Evolutionary conservation across 768 basidiomycete species (phyloP), one percentile per base, ranked within the genome.

Genomic region (Pleurotus tuoliensis): DNA sequence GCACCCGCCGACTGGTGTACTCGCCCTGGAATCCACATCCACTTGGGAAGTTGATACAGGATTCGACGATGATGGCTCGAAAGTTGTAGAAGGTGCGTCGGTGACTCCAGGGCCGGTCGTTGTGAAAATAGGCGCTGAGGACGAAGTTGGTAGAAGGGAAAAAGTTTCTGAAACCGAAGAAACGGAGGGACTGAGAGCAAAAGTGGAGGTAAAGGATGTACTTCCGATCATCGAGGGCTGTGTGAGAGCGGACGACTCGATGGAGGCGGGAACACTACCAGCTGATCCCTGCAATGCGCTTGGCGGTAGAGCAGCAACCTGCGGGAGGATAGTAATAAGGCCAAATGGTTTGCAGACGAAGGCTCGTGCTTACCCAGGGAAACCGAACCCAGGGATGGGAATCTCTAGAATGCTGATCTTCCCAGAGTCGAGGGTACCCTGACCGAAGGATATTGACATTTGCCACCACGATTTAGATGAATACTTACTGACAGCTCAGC

Each of bases 341-440:
- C 2, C 4, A 47, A 13, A 37, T 40, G 27, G 5, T 30, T 7
- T 41, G 15, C 25, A 27, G 34, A 51, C 2, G 30, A 40, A 34
- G 24, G 5, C 5, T n/a, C 11, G 61, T 70, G 12, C 27, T 30
- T 65, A 78, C 78, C 75, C 79, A 43, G 80, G 78, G 64, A 82
- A 73, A 60, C 77, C 73, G 15, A 82, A 69, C 5, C 78, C 80
- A 1, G 78, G 78, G 55, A 83, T 68, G 1, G 76, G 76, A 30
- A 75, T 59, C 48, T 73, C 64, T 40, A 78, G 69, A 11, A 83
- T 61, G 13, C 64, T 62, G 51, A 78, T 66, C 41, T 71, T 72
- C 3, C 76, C 80, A 0, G 78, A 73, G 58, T 78, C 75, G 15
- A 81, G 57, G 0, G 67, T 65, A 0, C 77, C 74, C 70, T 75